Evolutionary conservation across 73 alveolate species (phyloP).

Genomic region (Paramecium tetraurelia): DNA sequence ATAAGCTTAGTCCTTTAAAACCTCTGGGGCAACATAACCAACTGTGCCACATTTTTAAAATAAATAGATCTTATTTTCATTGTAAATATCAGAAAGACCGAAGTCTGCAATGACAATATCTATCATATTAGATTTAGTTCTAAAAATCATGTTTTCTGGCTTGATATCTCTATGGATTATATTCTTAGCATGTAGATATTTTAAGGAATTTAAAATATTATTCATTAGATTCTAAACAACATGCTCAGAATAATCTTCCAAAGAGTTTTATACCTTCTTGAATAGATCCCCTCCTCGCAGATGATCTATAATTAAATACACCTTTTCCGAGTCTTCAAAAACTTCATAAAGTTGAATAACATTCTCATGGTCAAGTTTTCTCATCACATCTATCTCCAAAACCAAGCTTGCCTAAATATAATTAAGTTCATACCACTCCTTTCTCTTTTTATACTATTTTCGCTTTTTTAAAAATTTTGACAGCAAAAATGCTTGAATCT

Average conservation of each 20-base stretch:
- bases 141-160: conserved; percentile 55
- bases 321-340: neutral
- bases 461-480: neutral
- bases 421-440: neutral
- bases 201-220: neutral
- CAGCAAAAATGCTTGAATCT: neutral
- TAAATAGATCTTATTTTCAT: neutral
- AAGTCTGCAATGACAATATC: conserved; percentile 54
- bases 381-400: neutral
- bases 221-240: neutral
- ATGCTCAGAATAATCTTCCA: neutral
- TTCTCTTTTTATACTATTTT: neutral
- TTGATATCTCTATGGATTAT: conserved; percentile 61
- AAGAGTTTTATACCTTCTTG: neutral
- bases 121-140: neutral
- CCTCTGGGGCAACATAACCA: conserved; percentile 58
- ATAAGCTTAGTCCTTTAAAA: conserved; percentile 11
- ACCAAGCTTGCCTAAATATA: neutral
- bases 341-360: conserved; percentile 6
- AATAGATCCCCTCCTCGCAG: neutral
- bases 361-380: conserved; percentile 10
- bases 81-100: conserved; percentile 46
- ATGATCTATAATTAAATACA: neutral
- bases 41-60: conserved; percentile 30
- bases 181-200: neutral